Percentiles rank a stretch among this genome's conserved stretches.
These are phyloP conservation scores for Blastocystis sp. DNA, from an alignment of 352 stramenopile genomes.

Conservation along the genomic window DNA sequence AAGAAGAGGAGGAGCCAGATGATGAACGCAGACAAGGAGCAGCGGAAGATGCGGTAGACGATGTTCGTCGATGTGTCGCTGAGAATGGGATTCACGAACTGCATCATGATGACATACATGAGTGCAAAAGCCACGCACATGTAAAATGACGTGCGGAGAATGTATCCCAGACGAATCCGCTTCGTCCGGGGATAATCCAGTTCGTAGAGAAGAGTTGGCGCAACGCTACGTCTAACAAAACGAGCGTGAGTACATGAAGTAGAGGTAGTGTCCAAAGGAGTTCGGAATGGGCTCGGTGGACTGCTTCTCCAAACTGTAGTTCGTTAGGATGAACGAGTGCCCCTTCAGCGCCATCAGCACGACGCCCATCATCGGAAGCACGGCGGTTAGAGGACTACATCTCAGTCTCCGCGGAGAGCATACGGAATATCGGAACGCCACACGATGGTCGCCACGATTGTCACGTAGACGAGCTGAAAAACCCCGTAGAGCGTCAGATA, in stretches of 20 bases:
- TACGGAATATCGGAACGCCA: conserved; percentile 38
- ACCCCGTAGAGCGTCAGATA: conserved; percentile 5
- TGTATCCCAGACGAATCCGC: conserved; percentile 76
- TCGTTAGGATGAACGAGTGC: conserved; percentile 63
- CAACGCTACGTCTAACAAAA: conserved; percentile 62
- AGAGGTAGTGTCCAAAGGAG: conserved; percentile 69
- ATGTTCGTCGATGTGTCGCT: conserved; percentile 65
- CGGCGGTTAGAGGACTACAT: not conserved
- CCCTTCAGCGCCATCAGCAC: conserved; percentile 56
- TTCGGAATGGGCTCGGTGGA: conserved; percentile 37
- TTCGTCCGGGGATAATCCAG: conserved; percentile 79
- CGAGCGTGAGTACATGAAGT: conserved; percentile 68
- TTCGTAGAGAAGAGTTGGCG: conserved; percentile 87
- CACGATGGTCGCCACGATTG: not conserved
- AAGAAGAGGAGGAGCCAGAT: conserved; percentile 92
- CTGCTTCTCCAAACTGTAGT: conserved; percentile 62
- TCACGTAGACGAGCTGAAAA: not conserved
- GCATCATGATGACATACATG: conserved; percentile 81
- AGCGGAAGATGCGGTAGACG: conserved; percentile 52
- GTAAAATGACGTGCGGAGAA: conserved; percentile 75
- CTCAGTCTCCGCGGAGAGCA: not conserved
- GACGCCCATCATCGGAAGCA: conserved; percentile 17
- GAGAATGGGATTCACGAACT: conserved; percentile 71
- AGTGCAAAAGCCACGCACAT: conserved; percentile 75
- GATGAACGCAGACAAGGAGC: conserved; percentile 70